Evolutionary conservation across 441 rosid species (phyloP), one percentile per base, ranked within the genome.

Genomic region (Erysimum cheiri): DNA sequence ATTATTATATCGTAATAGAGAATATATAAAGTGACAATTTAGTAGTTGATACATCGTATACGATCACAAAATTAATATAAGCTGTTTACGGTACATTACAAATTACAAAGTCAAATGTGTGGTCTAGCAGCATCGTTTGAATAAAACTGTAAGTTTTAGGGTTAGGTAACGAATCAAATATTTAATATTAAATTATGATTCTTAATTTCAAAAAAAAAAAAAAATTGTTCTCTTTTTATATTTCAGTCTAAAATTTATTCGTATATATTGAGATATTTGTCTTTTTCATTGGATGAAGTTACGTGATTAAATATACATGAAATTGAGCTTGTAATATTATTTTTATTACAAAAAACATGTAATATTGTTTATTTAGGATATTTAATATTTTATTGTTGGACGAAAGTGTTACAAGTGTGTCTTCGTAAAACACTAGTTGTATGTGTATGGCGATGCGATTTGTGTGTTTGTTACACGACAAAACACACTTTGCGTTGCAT

Each of bases 401-500:
- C 24, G 7, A 13, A 47, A 47, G 58, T 58, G 49, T 10, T 32
- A 26, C 15, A 46, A 35, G 5, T 8, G 32, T 48, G 24, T 41
- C 39, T 48, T 31, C 5, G 36, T 53, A n/a, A 28, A 26, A 50
- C n/a, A 6, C 2, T 12, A 28, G 3, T 50, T 12, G 33, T 3
- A 26, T 24, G 36, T 29, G 22, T n/a, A 29, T 13, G 15, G 8
- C 6, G 6, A 31, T 31, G 33, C 33, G 6, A 15, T 12, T 5
- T 58, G 4, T 54, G 12, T 31, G 24, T 6, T 37, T 39, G 32
- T 62, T 33, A 53, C 31, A 33, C 47, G 69, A 62, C 69, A 53
- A 62, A 53, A 28, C 63, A 62, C 24, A 43, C 14, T 71, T 71
- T 33, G 69, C 63, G 66, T 71, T 61, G 47, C 69, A 43, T 7